Conservation (phyloP, 2,329 filamentous ascomycete genomes). For the Mycogone perniciosa region DNA sequence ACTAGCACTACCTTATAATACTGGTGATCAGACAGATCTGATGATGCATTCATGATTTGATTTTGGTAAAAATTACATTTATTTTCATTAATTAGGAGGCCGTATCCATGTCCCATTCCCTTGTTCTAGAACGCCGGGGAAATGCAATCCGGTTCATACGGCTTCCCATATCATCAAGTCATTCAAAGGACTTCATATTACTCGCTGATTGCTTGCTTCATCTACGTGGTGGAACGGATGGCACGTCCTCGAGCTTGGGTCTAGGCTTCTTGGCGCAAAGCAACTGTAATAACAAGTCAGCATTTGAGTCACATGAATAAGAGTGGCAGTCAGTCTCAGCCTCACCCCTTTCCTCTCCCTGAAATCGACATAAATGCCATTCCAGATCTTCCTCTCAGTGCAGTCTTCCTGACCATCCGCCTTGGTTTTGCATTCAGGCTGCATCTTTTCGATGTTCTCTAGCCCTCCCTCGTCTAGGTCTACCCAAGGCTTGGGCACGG, state of each 20-base stretch:
- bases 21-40: too few relatives aligned
- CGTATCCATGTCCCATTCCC: too few relatives aligned
- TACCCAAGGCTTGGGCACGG: slow-evolving; percentile 16
- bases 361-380: slow-evolving; percentile 15
- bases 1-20: neutral
- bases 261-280: neutral
- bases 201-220: neutral
- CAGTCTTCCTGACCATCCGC: slow-evolving; percentile 9
- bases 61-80: too few relatives aligned
- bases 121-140: too few relatives aligned
- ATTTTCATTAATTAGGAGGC: too few relatives aligned
- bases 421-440: slow-evolving; percentile 2
- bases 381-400: slow-evolving; percentile 11
- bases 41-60: too few relatives aligned
- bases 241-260: neutral
- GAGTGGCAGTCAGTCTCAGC: too few relatives aligned
- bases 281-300: neutral
- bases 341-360: slow-evolving; percentile 10
- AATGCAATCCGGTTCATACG: too few relatives aligned
- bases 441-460: neutral
- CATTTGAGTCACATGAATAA: neutral
- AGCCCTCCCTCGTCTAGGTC: slow-evolving; percentile 5
- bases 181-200: neutral
- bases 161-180: too few relatives aligned
- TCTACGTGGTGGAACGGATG: neutral